Base-by-base conservation (phyloP, 768 basidiomycete species). In the Kwoniella bestiolae region DNA sequence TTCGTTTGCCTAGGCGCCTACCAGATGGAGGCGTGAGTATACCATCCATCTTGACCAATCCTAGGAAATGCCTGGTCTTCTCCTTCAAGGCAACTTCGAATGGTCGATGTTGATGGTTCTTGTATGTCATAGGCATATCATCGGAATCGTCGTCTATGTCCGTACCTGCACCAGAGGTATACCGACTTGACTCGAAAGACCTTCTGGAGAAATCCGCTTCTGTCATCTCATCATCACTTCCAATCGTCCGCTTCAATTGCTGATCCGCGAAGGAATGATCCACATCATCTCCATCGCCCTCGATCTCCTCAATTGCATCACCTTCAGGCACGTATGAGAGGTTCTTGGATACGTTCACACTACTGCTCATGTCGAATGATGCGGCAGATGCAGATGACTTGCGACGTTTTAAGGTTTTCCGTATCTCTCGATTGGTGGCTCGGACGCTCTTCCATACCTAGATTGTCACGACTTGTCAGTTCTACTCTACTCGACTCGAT, bases 151-250 rank as follows among this genome's bases (percentile, higher is more conserved):
- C 75, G 21, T 78, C 55, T 5, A 65, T 46, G 32, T 74, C 75
- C n/a, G 75, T 76, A 12, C 34, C 32, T 8, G 55, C 67, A 14
- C 56, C 67, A 23, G 69, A 73, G 2, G 69, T 68, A 60, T 71
- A 72, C 44, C 61, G 62, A 29, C 66, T 63, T 18, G 74, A 74
- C 80, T 81, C 12, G 87, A 86, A 3, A 85, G 90, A 28, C 83
- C 84, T 58, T 87, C 73, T 89, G 11, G 82, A 83, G 0, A 83
- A 84, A 70, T 88, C 85, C 18, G 75, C 80, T 34, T 73, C 82
- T 52, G 71, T 82, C 58, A 82, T 82, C 3, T 74, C 82, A n/a
- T 84, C 84, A 18, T 84, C 85, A 29, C 63, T 65, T 2, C 56
- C 62, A 6, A 18, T 16, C 25, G 47, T 21, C 23, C 34, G 34